Conservation (phyloP, 768 basidiomycete species). For the Clavaria fumosa region DNA sequence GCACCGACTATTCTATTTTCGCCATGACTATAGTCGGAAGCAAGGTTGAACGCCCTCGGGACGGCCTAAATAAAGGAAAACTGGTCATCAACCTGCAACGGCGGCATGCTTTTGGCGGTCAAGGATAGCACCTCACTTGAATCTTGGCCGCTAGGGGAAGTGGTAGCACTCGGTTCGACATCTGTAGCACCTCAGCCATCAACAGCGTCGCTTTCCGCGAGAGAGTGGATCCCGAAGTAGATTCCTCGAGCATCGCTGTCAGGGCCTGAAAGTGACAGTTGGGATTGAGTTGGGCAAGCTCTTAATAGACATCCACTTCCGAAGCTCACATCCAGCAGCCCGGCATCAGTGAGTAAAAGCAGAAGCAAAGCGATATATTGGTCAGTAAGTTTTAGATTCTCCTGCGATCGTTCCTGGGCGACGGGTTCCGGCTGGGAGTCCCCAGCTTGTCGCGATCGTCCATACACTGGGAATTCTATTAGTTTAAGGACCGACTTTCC, state of each 20-base stretch:
- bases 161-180: constrained; percentile 79
- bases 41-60: constrained; percentile 72
- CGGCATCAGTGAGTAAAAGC: constrained; percentile 72
- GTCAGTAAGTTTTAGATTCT: constrained; percentile 69
- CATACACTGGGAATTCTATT: constrained; percentile 38
- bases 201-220: constrained; percentile 82
- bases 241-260: constrained; percentile 72
- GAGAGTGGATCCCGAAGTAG: constrained; percentile 51
- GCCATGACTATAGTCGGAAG: constrained; percentile 64
- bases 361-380: constrained; percentile 84
- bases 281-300: neutral
- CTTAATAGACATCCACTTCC: constrained; percentile 12
- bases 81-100: neutral
- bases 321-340: constrained; percentile 86
- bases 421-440: constrained; percentile 21
- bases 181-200: constrained; percentile 80
- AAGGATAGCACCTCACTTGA: constrained; percentile 34
- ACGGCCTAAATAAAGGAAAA: constrained; percentile 39
- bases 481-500: no score
- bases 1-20: constrained; percentile 73
- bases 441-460: constrained; percentile 31
- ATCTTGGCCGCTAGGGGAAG: constrained; percentile 66
- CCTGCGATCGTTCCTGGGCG: constrained; percentile 30
- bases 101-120: neutral
- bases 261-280: constrained; percentile 42